Evolutionary conservation across 352 stramenopile genomes (phyloP).

Genomic region (Phytopythium sindhum): DNA sequence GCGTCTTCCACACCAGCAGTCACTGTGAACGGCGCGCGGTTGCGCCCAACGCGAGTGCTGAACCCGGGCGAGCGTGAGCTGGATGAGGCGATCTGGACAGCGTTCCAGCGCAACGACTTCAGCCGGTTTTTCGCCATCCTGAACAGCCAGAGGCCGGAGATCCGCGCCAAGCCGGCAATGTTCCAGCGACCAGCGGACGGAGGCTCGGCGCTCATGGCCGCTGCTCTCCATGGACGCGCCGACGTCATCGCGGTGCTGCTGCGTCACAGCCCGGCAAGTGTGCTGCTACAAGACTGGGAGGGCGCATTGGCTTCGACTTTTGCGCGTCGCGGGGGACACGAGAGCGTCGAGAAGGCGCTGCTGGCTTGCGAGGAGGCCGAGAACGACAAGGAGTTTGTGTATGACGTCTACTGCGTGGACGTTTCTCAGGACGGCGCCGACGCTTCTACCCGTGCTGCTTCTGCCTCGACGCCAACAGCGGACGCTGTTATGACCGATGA

Average conservation of each 20-base stretch:
- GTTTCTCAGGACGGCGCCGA: constrained; percentile 34
- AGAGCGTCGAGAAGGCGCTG: constrained; percentile 57
- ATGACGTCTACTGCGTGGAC: constrained; percentile 85
- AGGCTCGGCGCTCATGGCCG: constrained; percentile 74
- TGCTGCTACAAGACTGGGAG: constrained; percentile 64
- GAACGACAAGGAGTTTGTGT: constrained; percentile 79
- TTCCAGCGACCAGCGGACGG: constrained; percentile 79
- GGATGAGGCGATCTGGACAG: constrained; percentile 76
- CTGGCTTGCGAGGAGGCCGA: constrained; percentile 72
- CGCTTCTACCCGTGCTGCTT: neutral
- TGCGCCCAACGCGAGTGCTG: constrained; percentile 65
- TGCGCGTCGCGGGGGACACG: constrained; percentile 50
- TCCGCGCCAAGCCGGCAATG: constrained; percentile 29
- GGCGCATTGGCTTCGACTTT: constrained; percentile 53
- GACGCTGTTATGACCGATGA: constrained; percentile 12
- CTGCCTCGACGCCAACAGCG: neutral
- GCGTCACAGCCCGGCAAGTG: constrained; percentile 37
- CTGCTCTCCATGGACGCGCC: constrained; percentile 62
- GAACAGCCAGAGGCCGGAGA: constrained; percentile 35
- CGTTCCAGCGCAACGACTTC: constrained; percentile 80
- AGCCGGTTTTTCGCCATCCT: constrained; percentile 72
- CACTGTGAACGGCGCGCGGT: constrained; percentile 49
- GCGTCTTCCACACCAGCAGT: constrained; percentile 8
- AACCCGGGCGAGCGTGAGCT: constrained; percentile 75
- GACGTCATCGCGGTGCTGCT: constrained; percentile 79